Conservation (phyloP, 768 basidiomycete species). For the Pleurotus djamor region DNA sequence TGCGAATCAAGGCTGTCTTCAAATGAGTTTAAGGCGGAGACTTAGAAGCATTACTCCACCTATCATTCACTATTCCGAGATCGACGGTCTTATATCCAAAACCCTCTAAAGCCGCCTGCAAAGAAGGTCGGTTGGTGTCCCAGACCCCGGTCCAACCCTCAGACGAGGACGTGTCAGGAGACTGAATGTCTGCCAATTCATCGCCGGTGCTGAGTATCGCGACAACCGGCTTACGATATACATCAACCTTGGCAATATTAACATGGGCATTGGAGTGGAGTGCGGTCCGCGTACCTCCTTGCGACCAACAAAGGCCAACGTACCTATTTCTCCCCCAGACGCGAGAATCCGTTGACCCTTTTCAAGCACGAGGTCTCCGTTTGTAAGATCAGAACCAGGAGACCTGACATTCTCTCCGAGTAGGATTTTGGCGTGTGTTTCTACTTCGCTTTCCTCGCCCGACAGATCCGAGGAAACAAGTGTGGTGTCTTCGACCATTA, state of each 20-base stretch:
- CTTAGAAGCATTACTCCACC: constrained; percentile 36
- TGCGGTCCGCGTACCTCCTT: constrained; percentile 47
- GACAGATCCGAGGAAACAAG: constrained; percentile 53
- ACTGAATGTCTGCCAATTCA: constrained; percentile 68
- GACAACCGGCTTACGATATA: constrained; percentile 70
- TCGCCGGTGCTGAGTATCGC: constrained; percentile 87
- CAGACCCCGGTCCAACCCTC: constrained; percentile 69
- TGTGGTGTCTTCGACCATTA: constrained; percentile 93
- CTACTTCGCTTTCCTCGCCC: constrained; percentile 71
- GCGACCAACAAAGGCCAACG: constrained; percentile 75
- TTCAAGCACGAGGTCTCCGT: constrained; percentile 65
- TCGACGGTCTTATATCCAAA: constrained; percentile 79
- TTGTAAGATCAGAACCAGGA: constrained; percentile 71
- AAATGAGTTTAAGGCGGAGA: not conserved
- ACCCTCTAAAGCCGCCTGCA: constrained; percentile 66
- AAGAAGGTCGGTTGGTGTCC: constrained; percentile 85
- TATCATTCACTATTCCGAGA: constrained; percentile 76
- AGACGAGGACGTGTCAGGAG: constrained; percentile 23
- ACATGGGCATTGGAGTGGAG: not conserved
- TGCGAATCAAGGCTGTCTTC: constrained; percentile 52
- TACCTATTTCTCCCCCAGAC: constrained; percentile 82
- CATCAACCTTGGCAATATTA: constrained; percentile 49
- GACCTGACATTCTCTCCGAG: constrained; percentile 69
- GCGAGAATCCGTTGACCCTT: constrained; percentile 59
- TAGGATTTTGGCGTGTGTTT: constrained; percentile 60